phyloP scores from a whole-genome alignment of 2,329 filamentous ascomycete genomes.

The Beauveria bassiana region DNA sequence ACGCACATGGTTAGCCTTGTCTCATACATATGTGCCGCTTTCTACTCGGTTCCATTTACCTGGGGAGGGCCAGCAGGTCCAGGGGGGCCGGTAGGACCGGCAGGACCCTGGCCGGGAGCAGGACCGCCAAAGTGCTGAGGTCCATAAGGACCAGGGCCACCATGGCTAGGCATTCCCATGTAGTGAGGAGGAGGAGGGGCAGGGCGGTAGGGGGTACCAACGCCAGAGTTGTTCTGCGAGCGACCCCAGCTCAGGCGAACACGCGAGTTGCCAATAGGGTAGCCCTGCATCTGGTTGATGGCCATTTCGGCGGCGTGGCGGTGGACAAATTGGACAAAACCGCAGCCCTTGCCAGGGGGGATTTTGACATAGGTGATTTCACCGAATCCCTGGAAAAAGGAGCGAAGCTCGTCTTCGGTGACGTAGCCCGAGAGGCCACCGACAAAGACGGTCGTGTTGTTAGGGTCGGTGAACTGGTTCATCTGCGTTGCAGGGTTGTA shows the following conservation, averaged over 20 bases:
- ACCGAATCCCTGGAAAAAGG: slow-evolving; percentile 98
- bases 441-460: slow-evolving; percentile 99
- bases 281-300: slow-evolving; percentile 99
- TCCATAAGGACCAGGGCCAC: slow-evolving; percentile 36
- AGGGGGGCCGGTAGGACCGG: slow-evolving; percentile 29
- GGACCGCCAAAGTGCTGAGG: slow-evolving; percentile 40
- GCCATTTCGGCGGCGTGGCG: slow-evolving; percentile 99
- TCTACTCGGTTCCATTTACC: slow-evolving; percentile 21
- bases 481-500: slow-evolving; percentile 54
- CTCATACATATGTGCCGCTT: slow-evolving; percentile 9
- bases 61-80: slow-evolving; percentile 32
- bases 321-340: slow-evolving; percentile 98
- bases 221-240: slow-evolving; percentile 98
- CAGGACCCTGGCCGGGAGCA: slow-evolving; percentile 34
- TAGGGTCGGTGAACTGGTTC: slow-evolving; percentile 99
- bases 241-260: slow-evolving; percentile 97
- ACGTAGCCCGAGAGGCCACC: slow-evolving; percentile 96
- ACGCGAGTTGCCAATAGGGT: slow-evolving; percentile 96
- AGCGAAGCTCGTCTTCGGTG: slow-evolving; percentile 97
- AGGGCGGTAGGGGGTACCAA: slow-evolving; percentile 93
- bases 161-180: slow-evolving; percentile 40
- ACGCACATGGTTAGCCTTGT: slow-evolving; percentile 4
- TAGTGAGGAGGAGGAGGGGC: slow-evolving; percentile 62
- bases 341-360: slow-evolving; percentile 95
- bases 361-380: slow-evolving; percentile 99